Base-by-base conservation (phyloP, 352 stramenopile species). In the Globisporangium irregulare region DNA sequence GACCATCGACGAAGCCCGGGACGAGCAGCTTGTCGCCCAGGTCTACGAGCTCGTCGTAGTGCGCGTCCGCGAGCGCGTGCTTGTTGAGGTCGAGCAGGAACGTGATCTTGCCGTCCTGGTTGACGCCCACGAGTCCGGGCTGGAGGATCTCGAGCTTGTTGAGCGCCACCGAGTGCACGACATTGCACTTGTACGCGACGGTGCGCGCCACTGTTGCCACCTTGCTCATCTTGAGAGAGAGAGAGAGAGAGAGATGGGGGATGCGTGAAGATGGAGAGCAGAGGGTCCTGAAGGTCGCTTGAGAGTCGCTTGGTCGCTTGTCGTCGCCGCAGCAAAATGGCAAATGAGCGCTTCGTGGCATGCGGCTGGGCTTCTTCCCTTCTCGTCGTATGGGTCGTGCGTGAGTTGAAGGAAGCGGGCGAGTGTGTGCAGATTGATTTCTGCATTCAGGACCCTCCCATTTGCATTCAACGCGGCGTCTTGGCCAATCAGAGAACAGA, bases 1-100 rank as follows among this genome's bases (percentile, higher is more conserved):
- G 96, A 22, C 87, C 88, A 73, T 99, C 96, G 27, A 99, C 80
- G 62, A 99, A 97, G 50, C 96, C 96, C 12, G 96, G 96, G 15
- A 98, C 72, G 27, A 98, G 77, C 58, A 99, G 73, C 27, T 86
- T 76, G 38, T 93, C 74, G 36, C 82, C 81, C 20, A 91, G 66
- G 62, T 93, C 84, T 56, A 94, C 77, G 29, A 94, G 71, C 69
- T 89, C 68, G 57, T 87, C 77, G 58, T 76, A 83, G 51, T 67
- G 58, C 34, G 43, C 25, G n/a, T 63, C 29, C 0, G 46, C 24
- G 15, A n/a, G n/a, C 20, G 10, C 14, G 22, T 76, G 64, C 56
- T 74, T 74, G 14, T 60, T 32, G 46, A 88, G 70, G 62, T 89
- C 79, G 24, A 71, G 48, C 24, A 91, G 71, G 65, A 81, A 91